Conservation (phyloP, 2,329 filamentous ascomycete genomes). For the Fusarium odoratissimum region DNA sequence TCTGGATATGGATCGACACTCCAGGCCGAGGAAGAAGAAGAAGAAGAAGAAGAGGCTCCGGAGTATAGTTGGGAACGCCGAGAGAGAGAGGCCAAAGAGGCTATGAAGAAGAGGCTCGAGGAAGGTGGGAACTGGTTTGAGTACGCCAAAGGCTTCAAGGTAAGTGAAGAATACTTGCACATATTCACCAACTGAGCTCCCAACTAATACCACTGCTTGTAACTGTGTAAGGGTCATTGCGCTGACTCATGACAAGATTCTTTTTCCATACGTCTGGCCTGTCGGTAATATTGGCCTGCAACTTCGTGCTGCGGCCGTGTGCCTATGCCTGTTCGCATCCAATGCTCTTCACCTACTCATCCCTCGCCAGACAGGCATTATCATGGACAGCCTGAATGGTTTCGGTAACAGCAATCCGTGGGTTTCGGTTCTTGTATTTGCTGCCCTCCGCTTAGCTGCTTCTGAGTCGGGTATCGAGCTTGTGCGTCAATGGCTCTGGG, state of each 20-base stretch:
- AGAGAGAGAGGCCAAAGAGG: slow-evolving; percentile 65
- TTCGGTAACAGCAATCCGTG: slow-evolving; percentile 61
- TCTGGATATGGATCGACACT: slow-evolving; percentile 57
- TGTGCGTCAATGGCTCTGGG: slow-evolving; percentile 66
- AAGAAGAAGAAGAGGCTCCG: slow-evolving; percentile 54
- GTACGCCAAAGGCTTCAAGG: slow-evolving; percentile 79
- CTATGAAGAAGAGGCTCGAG: slow-evolving; percentile 75
- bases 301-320: slow-evolving; percentile 73
- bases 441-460: slow-evolving; percentile 61
- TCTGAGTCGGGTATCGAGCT: slow-evolving; percentile 67
- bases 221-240: neutral
- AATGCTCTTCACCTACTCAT: slow-evolving; percentile 81
- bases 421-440: slow-evolving; percentile 64
- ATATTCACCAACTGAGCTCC: neutral
- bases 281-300: slow-evolving; percentile 74
- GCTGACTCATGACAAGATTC: slow-evolving; percentile 61
- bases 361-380: slow-evolving; percentile 83
- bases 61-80: slow-evolving; percentile 67
- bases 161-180: slow-evolving; percentile 43
- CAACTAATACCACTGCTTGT: neutral
- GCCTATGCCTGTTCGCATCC: slow-evolving; percentile 73
- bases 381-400: slow-evolving; percentile 75
- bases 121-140: slow-evolving; percentile 81
- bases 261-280: slow-evolving; percentile 85
- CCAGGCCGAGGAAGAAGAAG: slow-evolving; percentile 52